Evolutionary conservation across 176 grass and related monocot species (phyloP).

Genomic region (Paspalum vaginatum): DNA sequence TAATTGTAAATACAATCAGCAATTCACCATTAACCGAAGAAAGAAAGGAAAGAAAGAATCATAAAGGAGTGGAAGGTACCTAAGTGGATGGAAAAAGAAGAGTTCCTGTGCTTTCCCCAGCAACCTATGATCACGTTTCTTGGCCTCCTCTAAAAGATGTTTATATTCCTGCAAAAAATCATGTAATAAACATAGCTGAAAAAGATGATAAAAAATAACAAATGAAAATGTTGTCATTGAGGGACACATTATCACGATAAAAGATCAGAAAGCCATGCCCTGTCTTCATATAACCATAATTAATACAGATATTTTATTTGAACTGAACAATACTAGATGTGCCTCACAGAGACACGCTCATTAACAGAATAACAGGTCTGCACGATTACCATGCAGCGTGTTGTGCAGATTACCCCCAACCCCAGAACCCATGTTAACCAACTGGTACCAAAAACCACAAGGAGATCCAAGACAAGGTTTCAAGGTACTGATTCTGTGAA

Average conservation of each 20-base stretch:
- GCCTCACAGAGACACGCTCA: neutral
- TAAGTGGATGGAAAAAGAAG: constrained; percentile 99
- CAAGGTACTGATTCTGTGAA: neutral
- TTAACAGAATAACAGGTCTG: constrained; percentile 18
- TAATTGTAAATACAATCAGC: constrained; percentile 38
- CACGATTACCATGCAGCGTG: constrained; percentile 2
- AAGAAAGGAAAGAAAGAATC: constrained; percentile 5
- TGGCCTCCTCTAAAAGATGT: constrained; percentile 86
- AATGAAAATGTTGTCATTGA: constrained; percentile 18
- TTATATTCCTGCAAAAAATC: constrained; percentile 77
- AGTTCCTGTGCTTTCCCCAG: constrained; percentile 87
- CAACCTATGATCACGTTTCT: constrained; percentile 95
- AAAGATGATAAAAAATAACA: neutral
- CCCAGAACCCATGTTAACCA: neutral
- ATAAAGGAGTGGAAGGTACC: constrained; percentile 48
- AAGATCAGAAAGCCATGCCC: neutral
- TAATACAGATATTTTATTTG: neutral
- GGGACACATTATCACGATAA: neutral
- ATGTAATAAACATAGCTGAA: neutral
- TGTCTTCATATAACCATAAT: constrained; percentile 10
- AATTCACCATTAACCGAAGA: neutral
- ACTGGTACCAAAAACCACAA: neutral
- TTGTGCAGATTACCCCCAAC: constrained; percentile 2
- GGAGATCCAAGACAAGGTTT: neutral
- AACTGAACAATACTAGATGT: constrained; percentile 24